Conservation (phyloP, 345 rosid species). For the Clausena lansium region DNA sequence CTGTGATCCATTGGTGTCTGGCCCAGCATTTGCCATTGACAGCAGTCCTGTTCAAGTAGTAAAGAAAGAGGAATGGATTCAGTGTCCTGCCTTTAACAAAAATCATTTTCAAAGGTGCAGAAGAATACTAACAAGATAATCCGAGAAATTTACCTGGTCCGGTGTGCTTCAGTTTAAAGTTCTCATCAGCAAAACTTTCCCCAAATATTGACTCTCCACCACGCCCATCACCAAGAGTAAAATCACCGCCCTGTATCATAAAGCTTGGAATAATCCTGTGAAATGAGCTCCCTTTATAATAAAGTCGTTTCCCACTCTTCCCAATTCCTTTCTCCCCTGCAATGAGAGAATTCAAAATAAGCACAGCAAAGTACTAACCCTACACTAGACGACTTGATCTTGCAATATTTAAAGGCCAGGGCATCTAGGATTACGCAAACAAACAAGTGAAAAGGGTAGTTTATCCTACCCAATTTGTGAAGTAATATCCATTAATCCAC, state of each 20-base stretch:
- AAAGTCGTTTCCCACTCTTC: conserved; percentile 74
- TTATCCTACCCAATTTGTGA: background rate
- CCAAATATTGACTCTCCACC: conserved; percentile 97
- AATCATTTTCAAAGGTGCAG: background rate
- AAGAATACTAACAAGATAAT: background rate
- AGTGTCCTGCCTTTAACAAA: background rate
- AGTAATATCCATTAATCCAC: background rate
- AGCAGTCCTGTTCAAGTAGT: conserved; percentile 44
- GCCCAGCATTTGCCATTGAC: conserved; percentile 91
- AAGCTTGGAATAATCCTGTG: conserved; percentile 94
- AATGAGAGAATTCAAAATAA: background rate
- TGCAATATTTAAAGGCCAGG: background rate
- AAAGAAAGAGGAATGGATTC: background rate
- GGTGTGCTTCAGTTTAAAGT: conserved; percentile 85
- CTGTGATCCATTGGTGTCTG: conserved; percentile 86
- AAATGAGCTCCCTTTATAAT: conserved; percentile 71
- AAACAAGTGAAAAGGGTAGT: background rate
- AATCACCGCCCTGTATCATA: conserved; percentile 98
- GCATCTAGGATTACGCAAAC: background rate
- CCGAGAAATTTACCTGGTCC: conserved; percentile 55
- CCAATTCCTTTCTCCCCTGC: conserved; percentile 93
- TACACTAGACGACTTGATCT: background rate
- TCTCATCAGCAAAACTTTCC: conserved; percentile 80
- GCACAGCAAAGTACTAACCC: background rate
- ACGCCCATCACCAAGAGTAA: conserved; percentile 86